phyloP scores from a whole-genome alignment of 2,329 filamentous ascomycete species.

The Dothidotthia symphoricarpi region DNA sequence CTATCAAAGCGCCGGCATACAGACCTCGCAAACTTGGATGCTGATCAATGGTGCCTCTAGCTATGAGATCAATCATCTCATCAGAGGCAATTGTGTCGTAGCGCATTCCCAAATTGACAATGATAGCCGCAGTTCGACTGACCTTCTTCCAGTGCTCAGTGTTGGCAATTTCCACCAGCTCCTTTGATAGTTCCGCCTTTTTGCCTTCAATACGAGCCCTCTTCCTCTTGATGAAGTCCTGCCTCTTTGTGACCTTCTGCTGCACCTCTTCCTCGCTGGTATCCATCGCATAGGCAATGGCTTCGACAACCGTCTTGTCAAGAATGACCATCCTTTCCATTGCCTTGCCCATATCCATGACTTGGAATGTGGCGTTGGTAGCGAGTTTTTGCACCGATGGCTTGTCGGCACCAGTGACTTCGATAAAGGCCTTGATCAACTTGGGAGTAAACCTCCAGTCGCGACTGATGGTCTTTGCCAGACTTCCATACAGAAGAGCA shows the following conservation, averaged over 20 bases:
- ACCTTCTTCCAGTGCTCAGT: conserved; percentile 96
- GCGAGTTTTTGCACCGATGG: conserved; percentile 90
- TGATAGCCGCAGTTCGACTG: conserved; percentile 82
- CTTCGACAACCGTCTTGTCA: conserved; percentile 66
- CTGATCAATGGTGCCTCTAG: conserved; percentile 79
- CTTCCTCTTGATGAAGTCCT: conserved; percentile 71
- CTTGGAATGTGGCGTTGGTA: conserved; percentile 73
- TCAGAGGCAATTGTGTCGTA: conserved; percentile 83
- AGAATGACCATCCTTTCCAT: conserved; percentile 83
- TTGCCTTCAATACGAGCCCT: conserved; percentile 75
- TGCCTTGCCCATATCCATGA: conserved; percentile 89
- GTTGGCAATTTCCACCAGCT: conserved; percentile 74
- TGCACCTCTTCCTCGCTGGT: conserved; percentile 52
- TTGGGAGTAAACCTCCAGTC: conserved; percentile 95
- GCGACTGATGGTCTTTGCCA: conserved; percentile 81
- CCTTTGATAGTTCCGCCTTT: conserved; percentile 76
- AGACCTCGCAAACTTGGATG: conserved; percentile 82
- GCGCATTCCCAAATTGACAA: conserved; percentile 85
- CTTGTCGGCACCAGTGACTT: conserved; percentile 86
- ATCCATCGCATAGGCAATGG: conserved; percentile 52
- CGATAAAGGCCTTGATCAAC: conserved; percentile 86
- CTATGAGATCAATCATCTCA: conserved; percentile 79
- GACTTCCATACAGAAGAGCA: conserved; percentile 81
- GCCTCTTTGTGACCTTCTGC: conserved; percentile 62
- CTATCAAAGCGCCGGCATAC: conserved; percentile 77